These are phyloP conservation scores for Lenwebbia sp. DNA, from an alignment of 345 rosid species.

Conservation along the genomic window DNA sequence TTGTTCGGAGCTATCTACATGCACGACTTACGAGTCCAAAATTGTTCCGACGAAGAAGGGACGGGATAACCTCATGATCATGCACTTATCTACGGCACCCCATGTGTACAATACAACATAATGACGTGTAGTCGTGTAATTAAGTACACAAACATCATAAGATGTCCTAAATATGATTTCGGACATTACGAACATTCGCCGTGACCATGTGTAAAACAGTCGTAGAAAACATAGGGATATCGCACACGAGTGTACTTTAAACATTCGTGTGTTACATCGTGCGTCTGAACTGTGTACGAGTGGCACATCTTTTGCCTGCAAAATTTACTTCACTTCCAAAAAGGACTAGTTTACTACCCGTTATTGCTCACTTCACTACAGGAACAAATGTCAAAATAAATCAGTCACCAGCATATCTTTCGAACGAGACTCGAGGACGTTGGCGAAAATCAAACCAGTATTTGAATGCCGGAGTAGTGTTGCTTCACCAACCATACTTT, in stretches of 20 bases:
- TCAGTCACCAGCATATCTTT: background rate
- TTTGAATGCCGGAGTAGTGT: background rate
- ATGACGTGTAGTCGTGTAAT: background rate
- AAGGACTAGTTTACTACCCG: background rate
- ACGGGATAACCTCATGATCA: background rate
- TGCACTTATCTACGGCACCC: background rate
- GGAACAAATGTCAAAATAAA: background rate
- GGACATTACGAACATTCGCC: background rate
- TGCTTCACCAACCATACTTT: conserved; percentile 36
- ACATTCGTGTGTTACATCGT: background rate
- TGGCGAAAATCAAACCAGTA: background rate
- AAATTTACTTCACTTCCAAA: background rate
- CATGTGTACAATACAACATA: background rate
- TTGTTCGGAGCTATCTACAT: background rate
- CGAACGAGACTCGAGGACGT: background rate
- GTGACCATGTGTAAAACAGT: background rate
- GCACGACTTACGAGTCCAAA: background rate
- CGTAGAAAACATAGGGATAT: background rate
- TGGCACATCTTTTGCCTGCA: background rate
- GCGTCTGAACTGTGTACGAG: background rate
- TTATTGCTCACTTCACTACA: background rate
- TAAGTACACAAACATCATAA: background rate
- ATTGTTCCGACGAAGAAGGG: background rate
- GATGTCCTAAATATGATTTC: background rate
- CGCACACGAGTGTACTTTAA: background rate